These are phyloP conservation scores for Paecilomyces fulvus DNA, from an alignment of 2,329 filamentous ascomycete genomes.

Conservation along the genomic window DNA sequence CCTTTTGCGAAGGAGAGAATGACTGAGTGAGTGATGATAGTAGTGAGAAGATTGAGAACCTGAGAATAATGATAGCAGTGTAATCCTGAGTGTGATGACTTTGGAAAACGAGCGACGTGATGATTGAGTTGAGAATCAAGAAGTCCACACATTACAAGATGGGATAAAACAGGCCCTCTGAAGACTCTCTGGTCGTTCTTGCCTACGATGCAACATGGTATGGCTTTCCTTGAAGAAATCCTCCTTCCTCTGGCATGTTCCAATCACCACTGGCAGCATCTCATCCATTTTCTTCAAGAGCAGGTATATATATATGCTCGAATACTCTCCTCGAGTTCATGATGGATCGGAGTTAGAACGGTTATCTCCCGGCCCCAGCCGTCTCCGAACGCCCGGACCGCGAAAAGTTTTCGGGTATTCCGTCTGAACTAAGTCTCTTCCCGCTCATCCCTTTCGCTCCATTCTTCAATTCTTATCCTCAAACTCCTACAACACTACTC, in stretches of 20 bases:
- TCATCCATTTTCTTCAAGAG: no score
- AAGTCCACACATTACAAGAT: background rate
- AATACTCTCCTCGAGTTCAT: no score
- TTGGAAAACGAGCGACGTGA: background rate
- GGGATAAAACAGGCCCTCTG: background rate
- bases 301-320: no score
- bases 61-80: background rate
- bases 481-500: conserved; percentile 3
- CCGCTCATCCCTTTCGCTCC: background rate
- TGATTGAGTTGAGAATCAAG: background rate
- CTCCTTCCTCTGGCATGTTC: background rate
- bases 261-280: no score
- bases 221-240: background rate
- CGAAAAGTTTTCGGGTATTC: background rate
- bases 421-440: background rate
- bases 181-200: background rate
- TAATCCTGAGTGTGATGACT: background rate
- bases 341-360: background rate
- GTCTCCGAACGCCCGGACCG: background rate
- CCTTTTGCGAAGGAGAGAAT: background rate
- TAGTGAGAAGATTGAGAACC: background rate
- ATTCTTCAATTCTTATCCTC: background rate
- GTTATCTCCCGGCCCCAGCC: background rate
- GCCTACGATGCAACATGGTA: background rate
- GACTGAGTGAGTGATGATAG: background rate